Conservation (phyloP, 2,329 filamentous ascomycete species). For the Beauveria asiatica region DNA sequence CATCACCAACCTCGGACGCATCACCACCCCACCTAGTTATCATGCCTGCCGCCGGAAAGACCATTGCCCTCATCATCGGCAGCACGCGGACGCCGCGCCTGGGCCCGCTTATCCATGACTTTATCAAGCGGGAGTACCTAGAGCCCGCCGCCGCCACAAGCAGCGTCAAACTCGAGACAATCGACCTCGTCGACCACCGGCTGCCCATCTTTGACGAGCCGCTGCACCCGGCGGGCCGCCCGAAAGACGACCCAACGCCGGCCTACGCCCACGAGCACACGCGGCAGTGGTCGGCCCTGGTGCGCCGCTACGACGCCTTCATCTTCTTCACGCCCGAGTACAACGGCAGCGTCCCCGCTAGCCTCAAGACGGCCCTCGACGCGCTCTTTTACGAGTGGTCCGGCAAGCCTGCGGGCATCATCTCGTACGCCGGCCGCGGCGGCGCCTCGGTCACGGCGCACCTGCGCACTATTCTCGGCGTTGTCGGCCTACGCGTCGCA, state of each 20-base stretch:
- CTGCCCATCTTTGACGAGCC: constrained; percentile 34
- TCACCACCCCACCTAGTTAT: neutral
- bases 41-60: constrained; percentile 10
- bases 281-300: constrained; percentile 32
- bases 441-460: constrained; percentile 18
- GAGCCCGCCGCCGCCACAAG: constrained; percentile 15
- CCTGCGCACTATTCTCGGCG: neutral
- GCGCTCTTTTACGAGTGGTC: constrained; percentile 48
- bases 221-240: constrained; percentile 26
- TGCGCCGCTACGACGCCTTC: constrained; percentile 33
- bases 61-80: constrained; percentile 27
- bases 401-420: constrained; percentile 41
- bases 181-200: constrained; percentile 29
- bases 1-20: neutral
- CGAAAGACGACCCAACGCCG: constrained; percentile 17
- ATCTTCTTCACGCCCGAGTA: constrained; percentile 40
- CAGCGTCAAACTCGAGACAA: constrained; percentile 17
- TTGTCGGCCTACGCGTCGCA: neutral
- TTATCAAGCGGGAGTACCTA: constrained; percentile 22
- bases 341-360: constrained; percentile 43
- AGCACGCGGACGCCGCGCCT: constrained; percentile 25
- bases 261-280: constrained; percentile 30
- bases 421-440: constrained; percentile 43
- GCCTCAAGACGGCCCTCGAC: constrained; percentile 50
- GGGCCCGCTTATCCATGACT: constrained; percentile 23